Evolutionary conservation across 1,139 yeast species (phyloP).

Genomic region (Debaryomyces sp.): DNA sequence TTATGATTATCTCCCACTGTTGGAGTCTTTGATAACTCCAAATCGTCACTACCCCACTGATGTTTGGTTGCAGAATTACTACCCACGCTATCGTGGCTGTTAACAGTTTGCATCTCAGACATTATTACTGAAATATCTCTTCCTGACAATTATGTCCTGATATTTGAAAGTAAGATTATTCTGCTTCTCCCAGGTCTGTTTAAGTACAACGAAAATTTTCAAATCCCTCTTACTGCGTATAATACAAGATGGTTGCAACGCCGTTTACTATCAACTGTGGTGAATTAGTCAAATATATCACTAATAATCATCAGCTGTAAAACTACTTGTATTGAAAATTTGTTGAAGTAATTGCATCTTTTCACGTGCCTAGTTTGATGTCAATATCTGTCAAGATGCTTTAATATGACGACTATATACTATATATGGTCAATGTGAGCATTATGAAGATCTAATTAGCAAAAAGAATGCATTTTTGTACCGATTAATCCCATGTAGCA

Average conservation of each 20-base stretch:
- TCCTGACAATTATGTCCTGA: neutral
- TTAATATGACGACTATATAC: neutral
- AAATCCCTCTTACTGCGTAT: neutral
- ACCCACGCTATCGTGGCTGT: neutral
- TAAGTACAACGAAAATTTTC: neutral
- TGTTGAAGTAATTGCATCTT: constrained; percentile 7
- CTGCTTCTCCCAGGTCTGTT: neutral
- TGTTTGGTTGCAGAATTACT: neutral
- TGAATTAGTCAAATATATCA: neutral
- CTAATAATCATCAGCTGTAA: neutral
- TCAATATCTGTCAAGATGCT: neutral
- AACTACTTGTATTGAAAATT: neutral
- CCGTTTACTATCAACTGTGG: neutral
- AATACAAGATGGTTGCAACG: neutral
- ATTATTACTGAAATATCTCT: neutral
- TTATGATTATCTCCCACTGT: constrained; percentile 3
- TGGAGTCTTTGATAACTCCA: neutral
- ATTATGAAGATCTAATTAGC: neutral
- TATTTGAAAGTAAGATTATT: neutral
- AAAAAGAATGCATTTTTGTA: neutral
- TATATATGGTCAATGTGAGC: neutral
- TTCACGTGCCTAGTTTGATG: constrained; percentile 5
- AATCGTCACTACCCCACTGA: neutral
- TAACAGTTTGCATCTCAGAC: neutral
- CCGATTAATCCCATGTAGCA: neutral